phyloP scores from a whole-genome alignment of 2,329 filamentous ascomycete species.

The Corynespora cassiicola region DNA sequence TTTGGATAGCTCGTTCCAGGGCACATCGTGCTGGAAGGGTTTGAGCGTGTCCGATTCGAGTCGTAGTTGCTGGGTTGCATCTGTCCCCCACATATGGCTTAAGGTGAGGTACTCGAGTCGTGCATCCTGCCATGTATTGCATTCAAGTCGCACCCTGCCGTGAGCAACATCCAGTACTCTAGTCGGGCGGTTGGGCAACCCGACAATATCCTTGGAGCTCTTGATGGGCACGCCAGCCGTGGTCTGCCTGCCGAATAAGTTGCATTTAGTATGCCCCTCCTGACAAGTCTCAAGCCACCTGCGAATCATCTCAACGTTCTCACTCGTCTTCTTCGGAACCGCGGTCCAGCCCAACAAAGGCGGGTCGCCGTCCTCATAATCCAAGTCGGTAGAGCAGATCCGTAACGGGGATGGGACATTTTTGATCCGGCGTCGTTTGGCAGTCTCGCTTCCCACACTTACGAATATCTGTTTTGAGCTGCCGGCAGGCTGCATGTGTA shows the following conservation, averaged over 20 bases:
- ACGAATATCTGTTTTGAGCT: background rate
- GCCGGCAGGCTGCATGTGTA: background rate
- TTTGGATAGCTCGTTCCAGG: slow-evolving; percentile 4
- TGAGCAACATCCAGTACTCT: background rate
- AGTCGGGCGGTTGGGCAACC: background rate
- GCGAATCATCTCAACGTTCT: background rate
- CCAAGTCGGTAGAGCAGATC: background rate
- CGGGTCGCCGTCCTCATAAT: slow-evolving; percentile 1
- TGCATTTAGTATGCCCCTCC: background rate
- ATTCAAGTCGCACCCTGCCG: background rate
- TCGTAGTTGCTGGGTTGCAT: background rate
- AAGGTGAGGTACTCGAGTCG: slow-evolving; percentile 13
- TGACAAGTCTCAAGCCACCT: background rate
- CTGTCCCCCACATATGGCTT: slow-evolving; percentile 18
- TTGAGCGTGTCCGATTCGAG: background rate
- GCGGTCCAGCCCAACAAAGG: background rate
- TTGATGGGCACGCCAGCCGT: background rate
- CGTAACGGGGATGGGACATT: background rate
- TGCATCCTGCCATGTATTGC: background rate
- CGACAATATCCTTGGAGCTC: background rate
- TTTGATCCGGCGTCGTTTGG: background rate
- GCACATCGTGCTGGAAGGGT: no score
- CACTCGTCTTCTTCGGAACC: background rate
- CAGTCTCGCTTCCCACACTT: background rate
- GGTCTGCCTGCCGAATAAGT: background rate